Conservation (phyloP, 2,329 filamentous ascomycete genomes). For the Apiospora rasikravindrae region DNA sequence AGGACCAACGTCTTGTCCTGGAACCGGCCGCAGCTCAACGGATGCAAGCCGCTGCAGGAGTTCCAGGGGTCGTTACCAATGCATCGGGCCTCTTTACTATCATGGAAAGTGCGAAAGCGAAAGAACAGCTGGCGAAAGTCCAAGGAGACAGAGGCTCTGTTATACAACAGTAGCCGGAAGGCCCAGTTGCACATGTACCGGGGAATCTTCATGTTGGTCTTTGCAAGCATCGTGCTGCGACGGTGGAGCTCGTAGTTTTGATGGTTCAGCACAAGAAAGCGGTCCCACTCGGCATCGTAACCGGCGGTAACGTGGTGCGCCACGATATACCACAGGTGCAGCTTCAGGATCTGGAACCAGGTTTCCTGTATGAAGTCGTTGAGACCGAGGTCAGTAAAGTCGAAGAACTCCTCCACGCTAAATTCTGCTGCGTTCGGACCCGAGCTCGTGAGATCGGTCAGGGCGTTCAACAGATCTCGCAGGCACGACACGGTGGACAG, state of each 20-base stretch:
- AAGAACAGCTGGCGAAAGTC: background rate
- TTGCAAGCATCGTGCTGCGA: background rate
- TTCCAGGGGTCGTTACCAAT: background rate
- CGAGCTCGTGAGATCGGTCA: background rate
- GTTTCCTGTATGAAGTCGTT: background rate
- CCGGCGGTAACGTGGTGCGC: background rate
- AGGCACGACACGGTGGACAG: background rate
- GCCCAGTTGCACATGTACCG: background rate
- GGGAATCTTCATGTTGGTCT: background rate
- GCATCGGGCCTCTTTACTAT: background rate
- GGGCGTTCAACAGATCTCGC: background rate
- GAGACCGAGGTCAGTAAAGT: no score
- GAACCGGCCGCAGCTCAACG: no score
- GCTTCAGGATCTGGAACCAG: background rate
- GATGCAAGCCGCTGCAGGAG: background rate
- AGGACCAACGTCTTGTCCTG: no score
- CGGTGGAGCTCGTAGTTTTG: background rate
- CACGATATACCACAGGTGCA: background rate
- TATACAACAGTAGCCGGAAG: background rate
- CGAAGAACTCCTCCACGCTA: no score
- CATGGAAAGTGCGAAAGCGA: background rate
- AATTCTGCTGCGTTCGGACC: background rate
- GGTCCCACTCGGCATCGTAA: background rate
- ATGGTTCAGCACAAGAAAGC: background rate
- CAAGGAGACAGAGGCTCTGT: background rate